A percentile compares a stretch with the other conserved stretches of the same genome.
Conservation (phyloP, 2,329 filamentous ascomycete genomes). For the Aspergillus fijiensis region DNA sequence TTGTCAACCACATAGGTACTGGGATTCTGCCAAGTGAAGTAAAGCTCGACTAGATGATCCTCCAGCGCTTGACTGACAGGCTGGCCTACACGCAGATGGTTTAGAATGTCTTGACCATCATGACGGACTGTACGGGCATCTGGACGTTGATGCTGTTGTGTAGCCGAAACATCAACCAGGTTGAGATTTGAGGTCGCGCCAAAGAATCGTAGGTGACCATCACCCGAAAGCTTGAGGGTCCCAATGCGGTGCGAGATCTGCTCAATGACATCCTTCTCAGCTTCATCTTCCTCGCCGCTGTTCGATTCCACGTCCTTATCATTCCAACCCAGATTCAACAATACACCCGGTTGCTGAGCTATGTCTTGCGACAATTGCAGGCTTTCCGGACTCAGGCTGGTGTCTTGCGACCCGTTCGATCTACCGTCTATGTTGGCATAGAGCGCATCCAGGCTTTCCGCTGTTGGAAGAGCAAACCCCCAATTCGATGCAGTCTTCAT, state of each 20-base stretch:
- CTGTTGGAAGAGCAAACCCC: constrained; percentile 37
- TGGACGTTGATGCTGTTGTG: constrained; percentile 14
- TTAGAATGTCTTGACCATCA: constrained; percentile 43
- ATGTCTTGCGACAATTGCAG: constrained; percentile 31
- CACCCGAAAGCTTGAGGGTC: constrained; percentile 44
- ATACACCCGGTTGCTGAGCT: constrained; percentile 24
- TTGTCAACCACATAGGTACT: constrained; percentile 48
- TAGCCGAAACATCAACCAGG: constrained; percentile 40
- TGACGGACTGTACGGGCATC: constrained; percentile 41
- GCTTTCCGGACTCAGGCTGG: constrained; percentile 26
- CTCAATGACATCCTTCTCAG: constrained; percentile 39
- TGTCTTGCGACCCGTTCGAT: constrained; percentile 20
- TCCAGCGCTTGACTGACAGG: constrained; percentile 43
- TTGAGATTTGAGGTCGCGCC: constrained; percentile 48
- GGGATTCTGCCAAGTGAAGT: constrained; percentile 52
- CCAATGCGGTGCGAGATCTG: constrained; percentile 47
- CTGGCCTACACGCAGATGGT: constrained; percentile 44
- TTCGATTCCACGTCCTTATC: constrained; percentile 31
- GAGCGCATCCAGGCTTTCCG: constrained; percentile 35
- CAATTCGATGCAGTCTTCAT: constrained; percentile 28
- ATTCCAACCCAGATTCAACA: constrained; percentile 21
- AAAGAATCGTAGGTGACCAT: constrained; percentile 47
- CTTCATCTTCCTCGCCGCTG: constrained; percentile 40
- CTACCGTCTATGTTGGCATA: constrained; percentile 33
- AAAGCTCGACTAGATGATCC: constrained; percentile 47